Evolutionary conservation across 352 stramenopile genomes (phyloP).

Genomic region (Globisporangium ultimum): DNA sequence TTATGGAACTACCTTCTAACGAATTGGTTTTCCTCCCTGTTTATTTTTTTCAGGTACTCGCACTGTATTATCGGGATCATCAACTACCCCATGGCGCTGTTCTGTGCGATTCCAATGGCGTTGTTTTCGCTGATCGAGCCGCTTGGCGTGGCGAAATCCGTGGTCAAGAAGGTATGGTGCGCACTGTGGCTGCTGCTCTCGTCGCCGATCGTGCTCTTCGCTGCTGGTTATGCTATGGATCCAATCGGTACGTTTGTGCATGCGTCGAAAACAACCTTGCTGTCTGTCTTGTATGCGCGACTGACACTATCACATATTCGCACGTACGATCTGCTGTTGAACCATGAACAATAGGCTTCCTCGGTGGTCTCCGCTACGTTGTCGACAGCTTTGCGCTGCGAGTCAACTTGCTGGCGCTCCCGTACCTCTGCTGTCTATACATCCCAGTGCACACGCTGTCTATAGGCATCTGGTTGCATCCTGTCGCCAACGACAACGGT

Average conservation of each 20-base stretch:
- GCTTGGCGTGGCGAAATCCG: conserved; percentile 13
- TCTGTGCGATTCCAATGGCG: conserved; percentile 58
- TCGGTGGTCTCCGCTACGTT: conserved; percentile 17
- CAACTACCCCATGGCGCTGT: conserved; percentile 81
- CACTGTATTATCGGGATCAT: conserved; percentile 76
- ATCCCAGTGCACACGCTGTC: conserved; percentile 65
- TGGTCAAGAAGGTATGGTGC: conserved; percentile 22
- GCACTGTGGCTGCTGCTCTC: conserved; percentile 51
- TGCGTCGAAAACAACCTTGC: no score
- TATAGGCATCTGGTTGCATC: conserved; percentile 42
- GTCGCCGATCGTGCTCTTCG: conserved; percentile 43
- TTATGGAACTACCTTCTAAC: conserved; percentile 5
- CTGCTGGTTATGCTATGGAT: conserved; percentile 20
- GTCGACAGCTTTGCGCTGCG: conserved; percentile 47
- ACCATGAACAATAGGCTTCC: conserved; percentile 1
- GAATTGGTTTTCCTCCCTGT: conserved; percentile 13
- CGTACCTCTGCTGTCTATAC: conserved; percentile 72
- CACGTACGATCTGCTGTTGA: background rate
- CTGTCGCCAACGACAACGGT: background rate
- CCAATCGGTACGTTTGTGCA: conserved; percentile 16
- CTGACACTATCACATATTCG: background rate
- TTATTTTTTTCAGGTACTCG: conserved; percentile 31
- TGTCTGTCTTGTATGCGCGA: background rate
- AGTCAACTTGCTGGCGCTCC: conserved; percentile 56
- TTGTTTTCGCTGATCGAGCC: conserved; percentile 59